Evolutionary conservation across 179 eudicot species (phyloP).

Genomic region (Silene vulgaris): DNA sequence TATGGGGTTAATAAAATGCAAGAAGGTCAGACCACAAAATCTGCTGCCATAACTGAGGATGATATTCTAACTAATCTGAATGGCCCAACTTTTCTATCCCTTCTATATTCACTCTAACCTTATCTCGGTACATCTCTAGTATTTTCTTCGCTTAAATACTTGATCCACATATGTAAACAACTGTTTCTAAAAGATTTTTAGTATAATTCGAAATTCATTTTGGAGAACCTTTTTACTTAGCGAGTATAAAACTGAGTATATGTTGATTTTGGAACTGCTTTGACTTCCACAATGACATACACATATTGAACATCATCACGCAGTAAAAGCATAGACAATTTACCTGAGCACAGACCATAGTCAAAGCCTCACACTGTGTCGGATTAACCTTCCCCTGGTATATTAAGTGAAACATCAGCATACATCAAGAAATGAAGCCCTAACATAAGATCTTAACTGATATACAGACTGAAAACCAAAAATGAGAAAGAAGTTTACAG

Average conservation of each 20-base stretch:
- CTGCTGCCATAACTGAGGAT: neutral
- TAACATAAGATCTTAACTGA: neutral
- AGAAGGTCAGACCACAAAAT: neutral
- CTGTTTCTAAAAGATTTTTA: neutral
- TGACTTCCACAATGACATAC: neutral
- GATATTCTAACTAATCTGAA: neutral
- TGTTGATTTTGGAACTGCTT: neutral
- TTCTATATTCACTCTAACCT: neutral
- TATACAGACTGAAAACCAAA: neutral
- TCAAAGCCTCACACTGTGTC: conserved; percentile 97
- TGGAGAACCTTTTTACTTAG: neutral
- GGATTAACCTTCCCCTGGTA: conserved; percentile 96
- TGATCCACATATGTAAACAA: neutral
- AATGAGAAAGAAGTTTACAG: conserved; percentile 44
- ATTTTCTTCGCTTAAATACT: neutral
- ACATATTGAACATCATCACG: neutral
- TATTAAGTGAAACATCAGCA: conserved; percentile 17
- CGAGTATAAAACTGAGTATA: neutral
- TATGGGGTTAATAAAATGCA: neutral
- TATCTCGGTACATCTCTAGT: neutral
- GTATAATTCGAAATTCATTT: neutral
- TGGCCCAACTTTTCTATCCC: neutral
- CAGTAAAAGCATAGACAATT: neutral
- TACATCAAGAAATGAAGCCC: neutral
- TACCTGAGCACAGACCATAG: conserved; percentile 99